Evolutionary conservation across 257 asterid genomes (phyloP).

Genomic region (Solanum chiquidenum): DNA sequence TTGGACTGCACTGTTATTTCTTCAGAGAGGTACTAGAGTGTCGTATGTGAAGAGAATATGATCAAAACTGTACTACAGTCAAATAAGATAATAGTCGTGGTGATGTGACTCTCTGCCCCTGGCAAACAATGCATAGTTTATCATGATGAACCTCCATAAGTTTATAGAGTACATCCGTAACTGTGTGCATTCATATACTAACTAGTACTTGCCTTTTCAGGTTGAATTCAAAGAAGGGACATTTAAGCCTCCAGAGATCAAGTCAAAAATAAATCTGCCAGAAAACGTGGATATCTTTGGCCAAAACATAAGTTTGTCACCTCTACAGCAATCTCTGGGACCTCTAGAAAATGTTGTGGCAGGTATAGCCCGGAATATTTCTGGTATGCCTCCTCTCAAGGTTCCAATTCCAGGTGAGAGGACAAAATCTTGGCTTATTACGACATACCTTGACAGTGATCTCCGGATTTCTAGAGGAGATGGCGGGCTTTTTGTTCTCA

Average conservation of each 20-base stretch:
- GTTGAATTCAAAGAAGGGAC: conserved; percentile 81
- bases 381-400: conserved; percentile 77
- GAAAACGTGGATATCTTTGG: conserved; percentile 55
- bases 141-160: background rate
- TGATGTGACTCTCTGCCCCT: background rate
- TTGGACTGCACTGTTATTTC: background rate
- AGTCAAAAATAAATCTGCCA: conserved; percentile 70
- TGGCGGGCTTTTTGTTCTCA: conserved; percentile 89
- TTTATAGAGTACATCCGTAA: background rate
- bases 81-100: background rate
- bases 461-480: conserved; percentile 85
- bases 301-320: conserved; percentile 55
- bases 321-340: conserved; percentile 48
- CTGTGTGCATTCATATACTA: background rate
- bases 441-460: conserved; percentile 77
- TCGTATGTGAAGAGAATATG: background rate
- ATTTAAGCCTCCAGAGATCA: conserved; percentile 75
- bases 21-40: background rate
- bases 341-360: conserved; percentile 60
- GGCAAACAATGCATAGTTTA: background rate
- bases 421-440: conserved; percentile 72
- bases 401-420: conserved; percentile 72
- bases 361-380: conserved; percentile 49
- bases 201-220: conserved; percentile 7
- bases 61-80: background rate